Evolutionary conservation across 2,329 filamentous ascomycete genomes (phyloP).

Genomic region (Dactylellina drechsleri): DNA sequence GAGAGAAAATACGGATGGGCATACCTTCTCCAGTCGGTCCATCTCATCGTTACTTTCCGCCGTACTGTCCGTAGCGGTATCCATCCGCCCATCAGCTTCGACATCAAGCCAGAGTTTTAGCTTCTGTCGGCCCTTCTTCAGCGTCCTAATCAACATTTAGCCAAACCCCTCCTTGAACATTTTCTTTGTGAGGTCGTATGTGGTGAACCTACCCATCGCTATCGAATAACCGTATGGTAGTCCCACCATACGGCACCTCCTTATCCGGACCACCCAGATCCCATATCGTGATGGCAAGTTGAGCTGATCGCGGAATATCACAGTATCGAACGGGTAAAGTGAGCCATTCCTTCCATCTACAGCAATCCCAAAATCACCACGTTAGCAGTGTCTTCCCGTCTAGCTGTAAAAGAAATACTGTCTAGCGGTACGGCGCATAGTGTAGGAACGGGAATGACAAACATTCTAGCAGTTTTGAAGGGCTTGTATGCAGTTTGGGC

Average conservation of each 20-base stretch:
- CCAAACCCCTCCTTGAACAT: conserved; percentile 4
- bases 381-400: not conserved
- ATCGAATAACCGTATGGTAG: conserved; percentile 91
- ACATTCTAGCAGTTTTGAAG: conserved; percentile 79
- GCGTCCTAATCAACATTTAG: conserved; percentile 62
- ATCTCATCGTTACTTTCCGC: conserved; percentile 84
- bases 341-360: conserved; percentile 78
- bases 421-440: not conserved
- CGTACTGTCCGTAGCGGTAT: conserved; percentile 75
- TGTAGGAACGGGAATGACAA: conserved; percentile 37
- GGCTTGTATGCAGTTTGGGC: conserved; percentile 92
- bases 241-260: conserved; percentile 87
- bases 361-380: not conserved
- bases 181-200: not conserved
- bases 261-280: conserved; percentile 79
- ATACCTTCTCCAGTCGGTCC: conserved; percentile 79
- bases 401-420: not conserved
- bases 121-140: conserved; percentile 91
- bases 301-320: conserved; percentile 80
- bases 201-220: conserved; percentile 73
- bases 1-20: not conserved
- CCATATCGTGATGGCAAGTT: conserved; percentile 93
- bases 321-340: conserved; percentile 85
- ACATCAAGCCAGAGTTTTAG: conserved; percentile 84
- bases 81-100: conserved; percentile 83